Conservation (phyloP, 2,329 filamentous ascomycete species). For the Aureobasidium mangrovei region DNA sequence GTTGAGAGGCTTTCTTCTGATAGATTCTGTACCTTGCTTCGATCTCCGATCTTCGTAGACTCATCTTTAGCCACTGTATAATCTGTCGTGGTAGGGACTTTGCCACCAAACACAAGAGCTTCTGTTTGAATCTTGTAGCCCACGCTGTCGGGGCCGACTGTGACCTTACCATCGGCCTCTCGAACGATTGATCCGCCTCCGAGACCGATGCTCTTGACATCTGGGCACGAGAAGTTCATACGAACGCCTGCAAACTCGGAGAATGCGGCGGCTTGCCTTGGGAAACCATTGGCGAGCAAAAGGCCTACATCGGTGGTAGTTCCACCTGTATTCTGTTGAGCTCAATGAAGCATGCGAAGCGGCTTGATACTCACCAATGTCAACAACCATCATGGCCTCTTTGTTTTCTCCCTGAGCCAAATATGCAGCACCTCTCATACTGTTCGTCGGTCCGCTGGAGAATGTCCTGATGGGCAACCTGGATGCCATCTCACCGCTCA, state of each 20-base stretch:
- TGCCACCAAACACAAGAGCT: slow-evolving; percentile 49
- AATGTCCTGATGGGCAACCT: slow-evolving; percentile 7
- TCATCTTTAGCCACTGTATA: slow-evolving; percentile 31
- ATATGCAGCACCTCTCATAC: slow-evolving; percentile 11
- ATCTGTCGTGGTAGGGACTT: slow-evolving; percentile 52
- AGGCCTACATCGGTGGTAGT: slow-evolving; percentile 39
- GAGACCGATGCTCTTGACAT: slow-evolving; percentile 52
- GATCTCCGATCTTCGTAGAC: background rate
- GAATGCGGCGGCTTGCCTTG: slow-evolving; percentile 53
- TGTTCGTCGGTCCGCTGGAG: slow-evolving; percentile 11
- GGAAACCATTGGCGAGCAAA: slow-evolving; percentile 53
- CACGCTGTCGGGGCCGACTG: slow-evolving; percentile 54
- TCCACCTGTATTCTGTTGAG: background rate
- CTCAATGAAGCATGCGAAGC: background rate
- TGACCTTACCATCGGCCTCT: slow-evolving; percentile 30
- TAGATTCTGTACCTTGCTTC: background rate
- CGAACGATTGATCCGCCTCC: slow-evolving; percentile 51
- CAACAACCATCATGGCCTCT: slow-evolving; percentile 7
- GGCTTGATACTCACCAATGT: background rate
- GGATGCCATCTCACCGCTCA: slow-evolving; percentile 2
- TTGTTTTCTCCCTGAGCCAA: background rate
- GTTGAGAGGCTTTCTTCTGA: background rate
- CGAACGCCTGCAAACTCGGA: slow-evolving; percentile 54
- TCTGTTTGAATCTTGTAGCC: slow-evolving; percentile 49
- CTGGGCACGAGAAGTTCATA: slow-evolving; percentile 48